These are phyloP conservation scores for Cordyceps militaris DNA, from an alignment of 2,329 filamentous ascomycete species.

Conservation along the genomic window DNA sequence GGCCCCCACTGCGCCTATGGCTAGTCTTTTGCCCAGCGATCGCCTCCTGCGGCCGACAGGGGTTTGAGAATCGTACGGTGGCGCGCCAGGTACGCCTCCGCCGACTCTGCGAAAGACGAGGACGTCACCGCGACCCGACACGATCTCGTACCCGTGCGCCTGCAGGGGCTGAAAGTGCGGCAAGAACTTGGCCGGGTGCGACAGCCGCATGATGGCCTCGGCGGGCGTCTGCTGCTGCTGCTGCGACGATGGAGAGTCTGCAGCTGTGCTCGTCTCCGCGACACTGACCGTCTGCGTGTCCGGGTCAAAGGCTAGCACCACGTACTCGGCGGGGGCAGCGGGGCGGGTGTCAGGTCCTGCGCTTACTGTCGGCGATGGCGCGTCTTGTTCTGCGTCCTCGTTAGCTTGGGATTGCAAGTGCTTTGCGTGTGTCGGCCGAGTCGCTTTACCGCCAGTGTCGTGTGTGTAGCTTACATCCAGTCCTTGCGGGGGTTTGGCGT, in stretches of 20 bases:
- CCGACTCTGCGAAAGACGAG: slow-evolving; percentile 59
- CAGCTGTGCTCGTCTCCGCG: slow-evolving; percentile 53
- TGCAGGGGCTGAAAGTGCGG: slow-evolving; percentile 54
- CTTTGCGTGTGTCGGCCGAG: slow-evolving; percentile 31
- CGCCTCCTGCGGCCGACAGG: slow-evolving; percentile 27
- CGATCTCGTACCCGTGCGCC: slow-evolving; percentile 58
- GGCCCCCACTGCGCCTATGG: slow-evolving; percentile 47
- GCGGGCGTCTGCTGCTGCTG: slow-evolving; percentile 38
- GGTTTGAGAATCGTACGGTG: not conserved
- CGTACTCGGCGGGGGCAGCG: slow-evolving; percentile 38
- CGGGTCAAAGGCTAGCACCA: slow-evolving; percentile 59
- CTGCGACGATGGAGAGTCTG: slow-evolving; percentile 34
- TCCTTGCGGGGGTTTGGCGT: slow-evolving; percentile 40
- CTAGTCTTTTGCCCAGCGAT: slow-evolving; percentile 38
- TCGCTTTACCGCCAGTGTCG: slow-evolving; percentile 32
- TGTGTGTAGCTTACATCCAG: slow-evolving; percentile 40
- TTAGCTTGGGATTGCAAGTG: slow-evolving; percentile 19
- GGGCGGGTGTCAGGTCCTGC: slow-evolving; percentile 3
- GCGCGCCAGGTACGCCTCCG: slow-evolving; percentile 15
- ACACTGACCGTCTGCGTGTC: slow-evolving; percentile 48
- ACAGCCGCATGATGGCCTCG: slow-evolving; percentile 53
- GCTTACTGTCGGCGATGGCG: slow-evolving; percentile 1
- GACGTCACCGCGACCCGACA: slow-evolving; percentile 55
- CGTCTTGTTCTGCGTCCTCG: slow-evolving; percentile 7
- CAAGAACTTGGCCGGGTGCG: slow-evolving; percentile 58